A percentile compares a stretch with the other conserved stretches of the same genome.
Evolutionary conservation across 176 grass and related monocot species (phyloP).

Genomic region (Triticum turgidum): DNA sequence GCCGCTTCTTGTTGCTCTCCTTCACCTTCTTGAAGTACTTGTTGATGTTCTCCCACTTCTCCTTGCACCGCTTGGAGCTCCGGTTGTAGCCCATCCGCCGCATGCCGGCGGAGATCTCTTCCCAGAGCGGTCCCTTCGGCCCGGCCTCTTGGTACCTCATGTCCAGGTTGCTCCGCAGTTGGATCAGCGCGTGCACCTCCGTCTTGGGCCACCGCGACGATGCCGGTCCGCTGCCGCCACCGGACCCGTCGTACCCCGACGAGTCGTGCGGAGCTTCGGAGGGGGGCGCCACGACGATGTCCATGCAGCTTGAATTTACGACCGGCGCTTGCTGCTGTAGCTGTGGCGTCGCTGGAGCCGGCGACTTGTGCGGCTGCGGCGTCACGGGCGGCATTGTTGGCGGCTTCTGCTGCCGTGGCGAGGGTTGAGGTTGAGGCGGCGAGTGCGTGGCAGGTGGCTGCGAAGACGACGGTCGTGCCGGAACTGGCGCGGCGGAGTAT

Average conservation of each 20-base stretch:
- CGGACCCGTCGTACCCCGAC: conserved; percentile 42
- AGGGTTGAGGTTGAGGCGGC: conserved; percentile 26
- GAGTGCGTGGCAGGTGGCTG: conserved; percentile 20
- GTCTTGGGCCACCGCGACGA: conserved; percentile 92
- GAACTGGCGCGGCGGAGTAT: conserved; percentile 1
- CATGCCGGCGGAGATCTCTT: conserved; percentile 96
- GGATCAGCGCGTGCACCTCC: conserved; percentile 94
- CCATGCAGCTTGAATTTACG: conserved; percentile 38
- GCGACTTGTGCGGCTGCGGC: conserved; percentile 27
- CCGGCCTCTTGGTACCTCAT: conserved; percentile 84
- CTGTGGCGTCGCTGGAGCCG: conserved; percentile 21
- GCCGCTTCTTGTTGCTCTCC: conserved; percentile 93
- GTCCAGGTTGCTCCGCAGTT: conserved; percentile 75
- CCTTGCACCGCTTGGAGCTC: conserved; percentile 91
- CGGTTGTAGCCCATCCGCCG: conserved; percentile 71
- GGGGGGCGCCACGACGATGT: conserved; percentile 44
- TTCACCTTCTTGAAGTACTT: conserved; percentile 99
- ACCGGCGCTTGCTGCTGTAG: conserved; percentile 9
- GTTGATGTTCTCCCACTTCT: conserved; percentile 99
- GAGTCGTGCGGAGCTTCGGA: conserved; percentile 31
- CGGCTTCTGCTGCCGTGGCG: conserved; percentile 15
- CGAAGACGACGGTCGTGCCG: neutral
- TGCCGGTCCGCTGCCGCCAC: conserved; percentile 22
- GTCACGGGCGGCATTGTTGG: conserved; percentile 9
- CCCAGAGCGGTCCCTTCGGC: conserved; percentile 93